Evolutionary conservation across 768 basidiomycete species (phyloP), one percentile per base, ranked within the genome.

Genomic region (Mycena haematopus): DNA sequence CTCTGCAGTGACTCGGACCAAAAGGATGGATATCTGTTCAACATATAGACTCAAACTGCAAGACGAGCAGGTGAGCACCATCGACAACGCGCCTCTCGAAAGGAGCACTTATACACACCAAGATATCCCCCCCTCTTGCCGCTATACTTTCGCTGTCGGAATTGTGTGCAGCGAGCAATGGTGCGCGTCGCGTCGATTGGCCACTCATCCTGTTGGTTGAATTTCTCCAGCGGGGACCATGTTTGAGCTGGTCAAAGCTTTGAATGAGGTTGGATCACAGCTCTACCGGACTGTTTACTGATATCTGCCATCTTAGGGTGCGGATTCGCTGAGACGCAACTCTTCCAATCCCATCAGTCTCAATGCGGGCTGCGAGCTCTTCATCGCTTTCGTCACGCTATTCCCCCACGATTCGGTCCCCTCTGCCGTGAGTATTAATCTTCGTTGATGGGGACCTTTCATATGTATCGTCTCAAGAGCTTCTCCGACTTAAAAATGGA

Each of bases 281-380:
- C 22, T 5, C 35, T 27, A 33, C 19, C 27, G 40, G 33, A 27
- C 38, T 44, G 19, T 27, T 22, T 50, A 19, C 50, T 58, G 21
- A 53, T 21, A 29, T 33, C 33, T 6, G 51, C 4, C 40, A 21
- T 33, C 33, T 14, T 51, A 67, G 46, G 92, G 88, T 46, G 89
- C 91, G 1, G 80, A 86, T 38, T 77, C 79, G 6, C 78, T 96
- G 55, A 87, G 84, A 66, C 73, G 78, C 25, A 80, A 80, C n/a
- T 83, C 86, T 0, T 79, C 87, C 27, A 95, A 94, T 73, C 85
- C 91, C 24, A 91, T 95, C 76, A 88, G 92, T 65, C 79, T 94
- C 63, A 89, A 89, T 63, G 92, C 92, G n/a, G 95, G 95, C 59
- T 92, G 90, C 75, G 90, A 95, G 73, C 82, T 96, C 42, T 95